Evolutionary conservation across 202 grass and related monocot species (phyloP), one percentile per base, ranked within the genome.

Genomic region (Dendrocalamus latiflorus): DNA sequence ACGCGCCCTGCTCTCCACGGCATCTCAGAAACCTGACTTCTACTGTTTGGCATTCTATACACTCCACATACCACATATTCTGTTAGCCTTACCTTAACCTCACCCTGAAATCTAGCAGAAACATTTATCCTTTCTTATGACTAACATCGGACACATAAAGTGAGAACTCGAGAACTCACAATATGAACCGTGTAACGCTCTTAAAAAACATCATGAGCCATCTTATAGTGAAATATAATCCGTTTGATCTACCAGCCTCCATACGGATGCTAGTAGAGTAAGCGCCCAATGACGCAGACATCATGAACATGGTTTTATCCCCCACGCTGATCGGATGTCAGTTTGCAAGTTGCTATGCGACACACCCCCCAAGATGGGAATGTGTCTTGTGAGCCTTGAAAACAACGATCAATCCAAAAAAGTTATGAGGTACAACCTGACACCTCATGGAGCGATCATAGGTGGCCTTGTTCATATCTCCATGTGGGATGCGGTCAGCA

Each of bases 1-100:
- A 83, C 58, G 12, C 38, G 11, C 50, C 41, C 48, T 49, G 73
- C 26, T 75, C 49, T 60, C 18, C n/a, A 8, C n/a, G 68, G 38
- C 48, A 79, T n/a, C 76, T 53, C 51, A 26, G 14, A 15, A 50
- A 28, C 28, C 64, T 71, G 57, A 28, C 22, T 5, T 10, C 21
- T 89, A 53, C 48, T 74, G 58, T 74, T 42, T 56, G 54, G 21
- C 53, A 82, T 36, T 12, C 62, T 48, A 43, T 42, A 28, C 28
- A 66, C 22, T 64, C 44, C 86, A 74, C 74, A 54, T 51, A 42
- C n/a, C n/a, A n/a, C n/a, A n/a, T n/a, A n/a, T n/a, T 86, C 20
- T 8, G 21, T 26, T 47, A 67, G 28, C 72, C 41, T 68, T 68
- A 22, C 37, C 43, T 41, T 18, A 21, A 4, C 64, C 53, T 68